Percentiles rank a stretch among this genome's conserved stretches.
Conservation (phyloP, 2,329 filamentous ascomycete genomes). For the Claviceps pazoutovae region DNA sequence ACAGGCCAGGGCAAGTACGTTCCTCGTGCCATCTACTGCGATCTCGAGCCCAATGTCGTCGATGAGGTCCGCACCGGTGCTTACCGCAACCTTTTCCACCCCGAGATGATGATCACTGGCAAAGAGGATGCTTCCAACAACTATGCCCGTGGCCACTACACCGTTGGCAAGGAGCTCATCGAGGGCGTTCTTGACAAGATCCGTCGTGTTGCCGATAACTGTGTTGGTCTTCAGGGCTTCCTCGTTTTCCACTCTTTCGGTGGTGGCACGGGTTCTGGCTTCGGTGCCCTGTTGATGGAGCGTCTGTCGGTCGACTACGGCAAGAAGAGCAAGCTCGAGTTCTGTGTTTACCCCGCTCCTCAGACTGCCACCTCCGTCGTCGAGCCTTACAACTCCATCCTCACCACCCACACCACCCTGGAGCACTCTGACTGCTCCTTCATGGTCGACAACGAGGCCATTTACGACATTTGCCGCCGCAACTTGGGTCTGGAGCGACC, state of each 20-base stretch:
- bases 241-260: conserved; percentile 99
- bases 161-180: conserved; percentile 97
- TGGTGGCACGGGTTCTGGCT: conserved; percentile 96
- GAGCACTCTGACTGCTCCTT: conserved; percentile 99
- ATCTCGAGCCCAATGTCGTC: conserved; percentile 99
- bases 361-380: conserved; percentile 96
- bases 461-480: conserved; percentile 98
- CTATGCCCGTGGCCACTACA: conserved; percentile 99
- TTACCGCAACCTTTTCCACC: conserved; percentile 96
- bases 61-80: conserved; percentile 96
- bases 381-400: conserved; percentile 99
- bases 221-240: conserved; percentile 95
- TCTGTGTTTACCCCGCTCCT: conserved; percentile 96
- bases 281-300: conserved; percentile 97
- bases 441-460: conserved; percentile 99
- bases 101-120: conserved; percentile 98
- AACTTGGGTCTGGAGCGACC: conserved; percentile 96
- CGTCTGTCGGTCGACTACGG: conserved; percentile 97
- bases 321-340: conserved; percentile 99
- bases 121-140: conserved; percentile 99
- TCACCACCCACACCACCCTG: conserved; percentile 96
- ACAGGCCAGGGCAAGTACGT: conserved; percentile 97
- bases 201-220: conserved; percentile 94
- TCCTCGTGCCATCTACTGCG: conserved; percentile 96
- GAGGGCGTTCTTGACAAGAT: conserved; percentile 97